Base-by-base conservation (phyloP, 108 stramenopile species). In the Cylindrotheca fusiformis region DNA sequence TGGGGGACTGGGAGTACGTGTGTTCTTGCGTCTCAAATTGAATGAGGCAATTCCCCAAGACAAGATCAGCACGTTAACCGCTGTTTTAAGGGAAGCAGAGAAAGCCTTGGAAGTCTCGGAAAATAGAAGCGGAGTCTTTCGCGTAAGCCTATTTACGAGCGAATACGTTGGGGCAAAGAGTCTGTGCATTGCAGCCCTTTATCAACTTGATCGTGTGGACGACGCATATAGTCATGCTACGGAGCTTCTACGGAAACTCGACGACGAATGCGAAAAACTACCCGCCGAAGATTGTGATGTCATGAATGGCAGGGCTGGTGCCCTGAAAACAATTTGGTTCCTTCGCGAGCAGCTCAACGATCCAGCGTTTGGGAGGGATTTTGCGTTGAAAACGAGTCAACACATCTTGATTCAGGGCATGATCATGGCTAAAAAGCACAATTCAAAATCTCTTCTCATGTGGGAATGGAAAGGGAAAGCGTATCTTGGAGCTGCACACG, bases 401-500 rank as follows among this genome's bases (percentile, higher is more conserved):
- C 20, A 58, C 5, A 68, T 86, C 29, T 36, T 78, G 28, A 24
- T 32, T 18, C 68, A 85, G 32, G 84, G 84, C 12, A 58, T 52
- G 29, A 30, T 50, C 17, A 59, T 47, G n/a, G 75, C 77, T 22
- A 41, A 26, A 10, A 30, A 26, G 51, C 0, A 48, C 46, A 47
- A 49, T 36, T 41, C 36, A 14, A 14, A 41, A 41, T 10, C 10
- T 41, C 14, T 41, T 6, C 10, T 41, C 36, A 41, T 84, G 8
- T 82, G 83, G 80, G 58, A 76, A 50, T 85, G 85, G 85, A 75
- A 82, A 27, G 63, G 48, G 19, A 82, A 84, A 54, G 32, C 75
- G 20, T 88, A 88, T 31, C 60, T 91, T n/a, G 90, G 90, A 12
- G 83, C 90, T 27, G 77, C 78, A 3, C 83, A 86, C 50, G 90